phyloP scores from a whole-genome alignment of 2,329 filamentous ascomycete species.

The Stachybotrys chartarum region DNA sequence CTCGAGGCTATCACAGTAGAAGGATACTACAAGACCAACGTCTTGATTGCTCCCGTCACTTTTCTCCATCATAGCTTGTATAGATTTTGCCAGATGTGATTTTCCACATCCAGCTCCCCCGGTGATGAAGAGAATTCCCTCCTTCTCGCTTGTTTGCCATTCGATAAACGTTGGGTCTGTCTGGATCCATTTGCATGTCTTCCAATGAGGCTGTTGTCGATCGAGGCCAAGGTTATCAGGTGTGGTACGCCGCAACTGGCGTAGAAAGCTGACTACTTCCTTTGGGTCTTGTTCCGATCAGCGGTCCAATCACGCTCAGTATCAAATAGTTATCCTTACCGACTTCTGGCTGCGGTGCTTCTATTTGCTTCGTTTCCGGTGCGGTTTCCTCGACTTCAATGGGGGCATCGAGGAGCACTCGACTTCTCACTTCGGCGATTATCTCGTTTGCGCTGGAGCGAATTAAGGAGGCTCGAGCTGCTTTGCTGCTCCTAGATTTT shows the following conservation, averaged over 20 bases:
- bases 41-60: conserved; percentile 3
- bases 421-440: conserved; percentile 7
- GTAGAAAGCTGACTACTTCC: conserved; percentile 7
- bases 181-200: conserved; percentile 12
- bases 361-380: not conserved
- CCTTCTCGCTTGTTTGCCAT: conserved; percentile 8
- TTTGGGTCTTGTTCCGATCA: conserved; percentile 5
- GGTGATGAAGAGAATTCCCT: conserved; percentile 10
- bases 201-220: conserved; percentile 9
- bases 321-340: conserved; percentile 1
- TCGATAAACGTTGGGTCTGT: conserved; percentile 5
- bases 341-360: conserved; percentile 3
- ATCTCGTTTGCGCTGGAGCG: conserved; percentile 8
- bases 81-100: conserved; percentile 12
- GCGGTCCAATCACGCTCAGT: not conserved
- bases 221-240: conserved; percentile 11
- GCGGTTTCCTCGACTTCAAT: conserved; percentile 3
- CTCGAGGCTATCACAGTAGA: conserved; percentile 12
- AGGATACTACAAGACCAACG: conserved; percentile 7
- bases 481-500: conserved; percentile 1
- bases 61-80: conserved; percentile 9
- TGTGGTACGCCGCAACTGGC: conserved; percentile 7
- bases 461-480: conserved; percentile 7
- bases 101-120: conserved; percentile 12
- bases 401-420: not conserved